Evolutionary conservation across 2,329 filamentous ascomycete genomes (phyloP), one percentile per base, ranked within the genome.

Genomic region (Ambrosiella cleistominuta): DNA sequence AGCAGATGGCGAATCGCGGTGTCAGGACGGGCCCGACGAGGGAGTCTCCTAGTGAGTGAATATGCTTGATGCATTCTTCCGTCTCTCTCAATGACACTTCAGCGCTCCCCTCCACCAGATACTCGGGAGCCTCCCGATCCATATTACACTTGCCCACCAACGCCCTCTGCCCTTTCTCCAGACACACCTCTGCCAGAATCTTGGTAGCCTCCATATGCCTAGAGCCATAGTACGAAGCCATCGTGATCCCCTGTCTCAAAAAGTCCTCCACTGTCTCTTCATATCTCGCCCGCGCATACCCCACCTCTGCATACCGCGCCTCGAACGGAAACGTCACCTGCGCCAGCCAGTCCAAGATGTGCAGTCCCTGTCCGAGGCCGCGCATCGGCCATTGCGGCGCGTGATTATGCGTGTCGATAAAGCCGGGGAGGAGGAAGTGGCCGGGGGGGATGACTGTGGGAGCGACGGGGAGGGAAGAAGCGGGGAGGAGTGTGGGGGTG

Each of bases 371-470:
- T 4, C 74, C 73, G 3, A 76, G 68, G 36, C 75, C 73, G 27
- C 73, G 69, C 66, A 73, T 71, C 12, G 72, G 67, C 71, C 72
- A 77, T 63, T 79, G 74, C 44, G 82, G 81, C 0, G 82, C 82
- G 64, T 86, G 82, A 61, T 82, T 83, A 66, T 85, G 82, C 1
- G 81, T 84, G 68, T 85, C 82, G 57, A 85, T 70, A 63, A 82
- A 77, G 49, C 79, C 78, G 0, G 80, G 79, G 59, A 81, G 74
- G 53, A 82, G 66, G 63, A 82, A 80, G 51, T 78, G 68, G 44
- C 71, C 72, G 7, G 65, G 68, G 1, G 63, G 53, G 2, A 78
- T 68, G 35, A 62, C 63, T 39, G 64, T 65, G 47, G 44, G 17
- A 7, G 55, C n/a, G 35, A 36, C 44, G 12, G 56, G 56, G 15